A percentile compares a stretch with the other conserved stretches of the same genome.
Conservation (phyloP, 305 asterid genomes). For the Fraxinus dipetala region DNA sequence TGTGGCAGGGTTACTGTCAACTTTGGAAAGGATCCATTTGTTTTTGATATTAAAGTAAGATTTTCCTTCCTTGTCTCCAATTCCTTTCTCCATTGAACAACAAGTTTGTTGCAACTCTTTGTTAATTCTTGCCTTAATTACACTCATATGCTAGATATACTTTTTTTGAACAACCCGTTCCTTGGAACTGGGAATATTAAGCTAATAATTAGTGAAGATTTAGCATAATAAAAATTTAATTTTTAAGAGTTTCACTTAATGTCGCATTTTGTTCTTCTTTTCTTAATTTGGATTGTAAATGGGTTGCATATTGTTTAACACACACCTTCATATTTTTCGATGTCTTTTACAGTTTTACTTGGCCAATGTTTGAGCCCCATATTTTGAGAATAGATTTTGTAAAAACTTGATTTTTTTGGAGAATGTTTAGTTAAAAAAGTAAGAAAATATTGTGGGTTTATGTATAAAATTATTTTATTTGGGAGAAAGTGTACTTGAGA, state of each 20-base stretch:
- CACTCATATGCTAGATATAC: neutral
- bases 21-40: constrained; percentile 80
- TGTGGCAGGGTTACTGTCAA: constrained; percentile 79
- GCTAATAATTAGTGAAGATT: constrained; percentile 1
- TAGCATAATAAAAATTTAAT: neutral
- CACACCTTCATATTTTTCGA: constrained; percentile 9
- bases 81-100: constrained; percentile 15
- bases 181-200: neutral
- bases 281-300: neutral
- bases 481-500: neutral
- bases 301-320: neutral
- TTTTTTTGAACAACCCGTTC: neutral
- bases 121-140: constrained; percentile 1
- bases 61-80: constrained; percentile 16
- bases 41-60: constrained; percentile 75
- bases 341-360: neutral
- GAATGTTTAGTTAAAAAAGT: neutral
- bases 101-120: neutral
- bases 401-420: neutral
- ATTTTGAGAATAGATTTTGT: neutral
- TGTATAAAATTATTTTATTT: neutral
- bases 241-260: neutral
- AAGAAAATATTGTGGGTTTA: neutral
- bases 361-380: neutral
- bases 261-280: neutral